Conservation (phyloP, 768 basidiomycete species). For the Sarcodon aspratus region DNA sequence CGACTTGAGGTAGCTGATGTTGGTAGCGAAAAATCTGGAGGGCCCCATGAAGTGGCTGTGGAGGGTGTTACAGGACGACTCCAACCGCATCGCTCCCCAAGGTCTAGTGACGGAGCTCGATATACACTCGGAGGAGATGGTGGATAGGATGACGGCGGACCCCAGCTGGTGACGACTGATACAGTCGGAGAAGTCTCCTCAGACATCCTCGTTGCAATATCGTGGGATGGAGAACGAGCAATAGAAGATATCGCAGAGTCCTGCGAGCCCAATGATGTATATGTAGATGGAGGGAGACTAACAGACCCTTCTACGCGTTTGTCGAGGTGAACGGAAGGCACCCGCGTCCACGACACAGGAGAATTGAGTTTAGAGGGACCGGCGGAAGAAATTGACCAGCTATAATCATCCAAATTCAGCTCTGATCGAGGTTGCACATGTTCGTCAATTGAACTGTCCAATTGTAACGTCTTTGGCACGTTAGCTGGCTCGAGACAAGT, state of each 20-base stretch:
- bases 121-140: constrained; percentile 14
- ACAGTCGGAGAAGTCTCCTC: constrained; percentile 34
- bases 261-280: constrained; percentile 45
- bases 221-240: constrained; percentile 40
- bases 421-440: constrained; percentile 24
- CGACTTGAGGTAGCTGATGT: constrained; percentile 24
- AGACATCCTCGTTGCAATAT: constrained; percentile 42
- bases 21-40: constrained; percentile 27
- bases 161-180: constrained; percentile 36
- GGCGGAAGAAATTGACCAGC: constrained; percentile 58
- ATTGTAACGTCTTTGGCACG: constrained; percentile 30
- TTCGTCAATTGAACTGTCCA: constrained; percentile 8
- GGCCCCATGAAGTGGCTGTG: constrained; percentile 40
- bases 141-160: constrained; percentile 25
- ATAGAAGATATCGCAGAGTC: constrained; percentile 18
- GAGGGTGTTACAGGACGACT: constrained; percentile 31
- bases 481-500: constrained; percentile 39
- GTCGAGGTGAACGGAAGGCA: constrained; percentile 47
- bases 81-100: constrained; percentile 23
- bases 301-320: constrained; percentile 45
- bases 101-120: constrained; percentile 24
- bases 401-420: constrained; percentile 52
- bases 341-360: constrained; percentile 24
- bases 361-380: constrained; percentile 39
- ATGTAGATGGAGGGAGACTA: constrained; percentile 36